Base-by-base conservation (phyloP, 306 rosid species). In the Carpinus fangiana region DNA sequence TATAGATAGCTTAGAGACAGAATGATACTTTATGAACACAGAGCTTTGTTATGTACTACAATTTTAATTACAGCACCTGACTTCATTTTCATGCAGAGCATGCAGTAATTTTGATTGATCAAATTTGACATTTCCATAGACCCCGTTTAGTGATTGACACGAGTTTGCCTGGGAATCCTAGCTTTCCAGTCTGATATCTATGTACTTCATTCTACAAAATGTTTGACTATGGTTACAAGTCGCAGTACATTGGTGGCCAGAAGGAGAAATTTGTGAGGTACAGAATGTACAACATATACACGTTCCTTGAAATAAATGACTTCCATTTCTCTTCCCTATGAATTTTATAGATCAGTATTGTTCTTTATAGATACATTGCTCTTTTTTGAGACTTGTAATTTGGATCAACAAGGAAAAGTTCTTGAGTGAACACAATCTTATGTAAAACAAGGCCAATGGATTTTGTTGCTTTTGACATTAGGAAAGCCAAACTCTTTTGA, bases 221-320 rank as follows among this genome's bases (percentile, higher is more conserved):
- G 91, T 88, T 88, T 78, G 86, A 76, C 23, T 77, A 74, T 46
- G 76, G 83, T 83, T 85, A 80, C 82, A 85, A 88, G 76, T 76
- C 89, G 72, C 87, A 81, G 51, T 87, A 87, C 67, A 82, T 87
- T 61, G 82, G 83, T 71, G 86, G 85, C 76, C 87, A 85, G 34
- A 88, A 78, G 79, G 87, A 88, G 66, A 85, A 81, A 75, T 88
- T 88, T 83, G 91, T 85, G 61, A 88, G 91, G 91, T 88, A 88
- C 55, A 38, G 4, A 67, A 59, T 59, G 8, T 43, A 74, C 46
- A 53, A 46, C 36, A 43, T 67, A 46, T 82, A 10, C 2, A 38
- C 13, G 8, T 46, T 72, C 48, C 17, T 52, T 81, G 23, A 46
- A 17, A 53, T 51, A 18, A 57, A 45, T 67, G 73, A 20, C 43